Conservation (phyloP, 2,329 filamentous ascomycete species). For the Fusarium drepaniforme region DNA sequence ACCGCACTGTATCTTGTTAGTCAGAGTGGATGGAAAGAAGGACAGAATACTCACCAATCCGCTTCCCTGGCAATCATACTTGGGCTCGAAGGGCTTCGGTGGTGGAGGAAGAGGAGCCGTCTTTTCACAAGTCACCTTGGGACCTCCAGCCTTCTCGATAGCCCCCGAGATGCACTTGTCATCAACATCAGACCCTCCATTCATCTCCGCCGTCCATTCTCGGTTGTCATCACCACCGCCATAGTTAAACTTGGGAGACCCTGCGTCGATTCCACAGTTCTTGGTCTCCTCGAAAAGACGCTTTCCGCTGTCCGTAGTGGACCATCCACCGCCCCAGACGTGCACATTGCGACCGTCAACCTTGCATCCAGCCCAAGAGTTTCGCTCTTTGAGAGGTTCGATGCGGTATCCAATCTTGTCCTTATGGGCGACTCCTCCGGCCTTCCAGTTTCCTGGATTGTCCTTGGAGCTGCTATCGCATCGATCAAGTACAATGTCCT, state of each 20-base stretch:
- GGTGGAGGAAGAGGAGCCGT: neutral
- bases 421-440: neutral
- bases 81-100: neutral
- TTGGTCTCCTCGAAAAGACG: neutral
- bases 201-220: neutral
- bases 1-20: neutral
- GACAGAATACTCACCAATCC: neutral
- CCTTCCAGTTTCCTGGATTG: constrained; percentile 1
- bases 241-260: neutral
- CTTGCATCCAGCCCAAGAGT: neutral
- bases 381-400: neutral
- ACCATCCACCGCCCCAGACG: neutral
- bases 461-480: neutral
- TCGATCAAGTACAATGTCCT: neutral
- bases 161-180: neutral
- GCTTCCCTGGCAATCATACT: neutral
- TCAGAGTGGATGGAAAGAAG: no score
- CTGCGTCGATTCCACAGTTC: neutral
- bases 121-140: neutral
- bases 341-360: neutral
- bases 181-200: neutral
- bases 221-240: neutral
- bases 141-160: neutral
- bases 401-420: neutral
- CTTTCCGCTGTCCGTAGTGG: neutral